A percentile compares a stretch with the other conserved stretches of the same genome.
These are phyloP conservation scores for Pulveroboletus sp. DNA, from an alignment of 768 basidiomycete species.

Conservation along the genomic window DNA sequence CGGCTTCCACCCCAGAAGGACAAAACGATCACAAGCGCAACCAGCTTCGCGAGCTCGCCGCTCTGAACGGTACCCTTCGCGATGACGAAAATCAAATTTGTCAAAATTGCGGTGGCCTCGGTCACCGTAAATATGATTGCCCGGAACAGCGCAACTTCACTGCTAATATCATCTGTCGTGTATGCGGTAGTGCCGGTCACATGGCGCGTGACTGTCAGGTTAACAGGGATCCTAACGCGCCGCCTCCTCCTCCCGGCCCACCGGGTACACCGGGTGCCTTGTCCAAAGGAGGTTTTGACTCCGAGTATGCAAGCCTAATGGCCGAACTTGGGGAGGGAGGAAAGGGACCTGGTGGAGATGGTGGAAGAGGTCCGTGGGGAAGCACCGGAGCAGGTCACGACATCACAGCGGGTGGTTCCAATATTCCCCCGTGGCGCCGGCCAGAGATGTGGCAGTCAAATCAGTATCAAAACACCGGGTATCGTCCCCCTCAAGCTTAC, in stretches of 20 bases:
- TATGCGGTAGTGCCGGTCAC: slow-evolving; percentile 97
- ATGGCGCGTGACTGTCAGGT: slow-evolving; percentile 98
- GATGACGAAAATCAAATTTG: slow-evolving; percentile 99
- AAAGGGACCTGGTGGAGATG: slow-evolving; percentile 52
- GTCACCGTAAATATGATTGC: slow-evolving; percentile 98
- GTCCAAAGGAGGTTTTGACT: slow-evolving; percentile 84
- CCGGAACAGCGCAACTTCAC: slow-evolving; percentile 98
- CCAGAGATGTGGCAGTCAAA: slow-evolving; percentile 81
- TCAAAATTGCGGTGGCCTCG: slow-evolving; percentile 92
- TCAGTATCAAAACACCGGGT: slow-evolving; percentile 54
- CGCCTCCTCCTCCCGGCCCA: slow-evolving; percentile 42
- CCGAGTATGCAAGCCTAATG: slow-evolving; percentile 97
- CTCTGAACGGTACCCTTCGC: slow-evolving; percentile 96
- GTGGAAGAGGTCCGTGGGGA: slow-evolving; percentile 56
- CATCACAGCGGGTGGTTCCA: slow-evolving; percentile 61
- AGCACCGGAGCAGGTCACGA: slow-evolving; percentile 63
- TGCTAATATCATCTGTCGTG: slow-evolving; percentile 98
- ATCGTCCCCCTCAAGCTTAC: slow-evolving; percentile 67
- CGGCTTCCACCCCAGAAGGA: slow-evolving; percentile 97
- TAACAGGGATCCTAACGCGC: slow-evolving; percentile 83
- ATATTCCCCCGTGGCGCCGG: slow-evolving; percentile 88
- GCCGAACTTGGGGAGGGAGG: slow-evolving; percentile 92
- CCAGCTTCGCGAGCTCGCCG: slow-evolving; percentile 96
- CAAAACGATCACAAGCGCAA: slow-evolving; percentile 99
- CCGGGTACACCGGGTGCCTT: slow-evolving; percentile 33